Evolutionary conservation across 108 stramenopile genomes (phyloP), one percentile per base, ranked within the genome.

Genomic region (Discostella pseudostelligera): DNA sequence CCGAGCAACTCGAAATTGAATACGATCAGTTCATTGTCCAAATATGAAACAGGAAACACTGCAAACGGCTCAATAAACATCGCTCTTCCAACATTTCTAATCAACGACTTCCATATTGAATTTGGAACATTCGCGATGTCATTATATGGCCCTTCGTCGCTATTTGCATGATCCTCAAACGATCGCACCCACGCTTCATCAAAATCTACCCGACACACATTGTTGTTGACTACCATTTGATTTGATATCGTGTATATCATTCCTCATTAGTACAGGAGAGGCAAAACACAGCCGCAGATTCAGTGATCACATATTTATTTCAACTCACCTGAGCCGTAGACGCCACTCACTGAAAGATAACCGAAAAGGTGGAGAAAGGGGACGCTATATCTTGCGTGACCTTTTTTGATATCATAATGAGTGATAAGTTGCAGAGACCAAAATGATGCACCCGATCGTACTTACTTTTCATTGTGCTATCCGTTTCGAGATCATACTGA

Each of bases 1-100:
- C 89, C 85, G 7, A 90, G 57, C 12, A 86, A 55, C 59, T 87
- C 82, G 46, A 90, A 90, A 72, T 87, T 83, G 77, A 90, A 90
- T 10, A 90, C 85, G 68, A 87, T 90, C n/a, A 74, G 46, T 46
- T 90, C 85, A 28, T 76, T 55, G 72, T 87, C 86, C 10, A 87
- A 54, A 61, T 74, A 90, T 12, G 87, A 80, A 17, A 90, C 83
- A 1, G 89, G 89, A 32, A 90, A 90, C 13, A 86, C 83, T 0
- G 89, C 83, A 60, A 90, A 77, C 3, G 65, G 51, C 36, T 86
- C 82, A 36, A 87, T 75, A 65, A 90, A 90, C 7, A 75, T 35
- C 3, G 67, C 46, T 59, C 71, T 61, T 6, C 89, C 89, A 4
- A 87, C 4, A 7, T 58, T 70, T 20, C 80, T 64, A 47, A 87